phyloP scores from a whole-genome alignment of 2,329 filamentous ascomycete species.

The Zymoseptoria ardabiliae region DNA sequence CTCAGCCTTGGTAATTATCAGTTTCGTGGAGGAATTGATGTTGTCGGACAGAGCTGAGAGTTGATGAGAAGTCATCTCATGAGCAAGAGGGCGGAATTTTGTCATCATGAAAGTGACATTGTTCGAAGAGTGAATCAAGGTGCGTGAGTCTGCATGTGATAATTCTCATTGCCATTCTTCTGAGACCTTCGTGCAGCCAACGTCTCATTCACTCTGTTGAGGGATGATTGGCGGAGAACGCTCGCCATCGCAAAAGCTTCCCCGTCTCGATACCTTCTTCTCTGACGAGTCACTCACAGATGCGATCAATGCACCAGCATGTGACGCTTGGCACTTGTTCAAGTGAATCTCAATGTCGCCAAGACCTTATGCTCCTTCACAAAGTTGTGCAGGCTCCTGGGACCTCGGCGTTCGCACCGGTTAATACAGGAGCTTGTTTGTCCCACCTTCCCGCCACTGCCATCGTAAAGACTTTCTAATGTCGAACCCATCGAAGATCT shows the following conservation, averaged over 20 bases:
- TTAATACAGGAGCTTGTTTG: background rate
- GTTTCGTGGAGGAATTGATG: background rate
- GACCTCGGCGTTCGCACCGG: background rate
- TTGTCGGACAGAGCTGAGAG: background rate
- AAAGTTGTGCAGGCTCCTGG: background rate
- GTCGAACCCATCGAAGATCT: background rate
- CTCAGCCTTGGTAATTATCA: too few relatives aligned
- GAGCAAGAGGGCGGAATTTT: too few relatives aligned
- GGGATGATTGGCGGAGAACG: background rate
- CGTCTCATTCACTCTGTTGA: too few relatives aligned
- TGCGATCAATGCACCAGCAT: background rate
- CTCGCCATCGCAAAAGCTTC: background rate
- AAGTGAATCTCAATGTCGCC: background rate
- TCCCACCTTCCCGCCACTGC: background rate
- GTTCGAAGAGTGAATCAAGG: too few relatives aligned
- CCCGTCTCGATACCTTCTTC: background rate
- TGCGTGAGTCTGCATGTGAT: too few relatives aligned
- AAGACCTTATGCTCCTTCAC: background rate
- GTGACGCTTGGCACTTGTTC: too few relatives aligned
- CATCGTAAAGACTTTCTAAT: background rate
- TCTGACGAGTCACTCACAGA: background rate
- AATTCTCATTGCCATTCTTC: too few relatives aligned
- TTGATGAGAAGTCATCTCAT: too few relatives aligned
- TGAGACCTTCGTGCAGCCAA: too few relatives aligned
- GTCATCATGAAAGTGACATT: too few relatives aligned